Evolutionary conservation across 352 stramenopile species (phyloP).

Genomic region (Phytophthora idaei): DNA sequence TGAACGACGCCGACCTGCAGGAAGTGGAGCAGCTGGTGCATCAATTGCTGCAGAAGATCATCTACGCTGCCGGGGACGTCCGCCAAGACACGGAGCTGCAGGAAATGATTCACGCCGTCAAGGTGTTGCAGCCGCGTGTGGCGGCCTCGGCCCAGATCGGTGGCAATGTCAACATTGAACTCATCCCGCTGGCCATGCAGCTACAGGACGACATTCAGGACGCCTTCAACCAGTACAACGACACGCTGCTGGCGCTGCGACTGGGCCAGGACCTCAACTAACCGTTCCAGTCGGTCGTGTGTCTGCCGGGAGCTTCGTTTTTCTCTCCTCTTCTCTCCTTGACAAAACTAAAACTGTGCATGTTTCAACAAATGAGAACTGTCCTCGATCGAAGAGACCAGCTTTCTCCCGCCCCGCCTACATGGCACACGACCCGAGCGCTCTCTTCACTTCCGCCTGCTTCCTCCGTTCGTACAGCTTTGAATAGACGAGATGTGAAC

Average conservation of each 20-base stretch:
- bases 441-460: slow-evolving; percentile 24
- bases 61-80: slow-evolving; percentile 86
- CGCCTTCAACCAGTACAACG: slow-evolving; percentile 92
- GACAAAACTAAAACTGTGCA: slow-evolving; percentile 31
- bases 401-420: slow-evolving; percentile 11
- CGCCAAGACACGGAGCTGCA: slow-evolving; percentile 89
- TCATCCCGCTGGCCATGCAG: slow-evolving; percentile 89
- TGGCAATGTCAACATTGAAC: slow-evolving; percentile 87
- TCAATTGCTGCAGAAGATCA: slow-evolving; percentile 89
- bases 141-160: slow-evolving; percentile 86
- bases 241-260: slow-evolving; percentile 84
- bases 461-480: slow-evolving; percentile 28
- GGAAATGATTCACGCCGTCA: slow-evolving; percentile 91
- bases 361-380: slow-evolving; percentile 28
- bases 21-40: slow-evolving; percentile 90
- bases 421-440: slow-evolving; percentile 7
- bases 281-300: slow-evolving; percentile 33
- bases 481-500: slow-evolving; percentile 45
- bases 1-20: slow-evolving; percentile 88
- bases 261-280: slow-evolving; percentile 87
- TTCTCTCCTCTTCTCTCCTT: slow-evolving; percentile 28
- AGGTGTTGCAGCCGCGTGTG: slow-evolving; percentile 86
- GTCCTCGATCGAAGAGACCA: slow-evolving; percentile 39
- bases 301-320: slow-evolving; percentile 30
- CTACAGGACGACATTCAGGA: slow-evolving; percentile 91